A percentile compares a stretch with the other conserved stretches of the same genome.
Evolutionary conservation across 441 rosid species (phyloP).

Genomic region (Euphorbia schlechtendalii): DNA sequence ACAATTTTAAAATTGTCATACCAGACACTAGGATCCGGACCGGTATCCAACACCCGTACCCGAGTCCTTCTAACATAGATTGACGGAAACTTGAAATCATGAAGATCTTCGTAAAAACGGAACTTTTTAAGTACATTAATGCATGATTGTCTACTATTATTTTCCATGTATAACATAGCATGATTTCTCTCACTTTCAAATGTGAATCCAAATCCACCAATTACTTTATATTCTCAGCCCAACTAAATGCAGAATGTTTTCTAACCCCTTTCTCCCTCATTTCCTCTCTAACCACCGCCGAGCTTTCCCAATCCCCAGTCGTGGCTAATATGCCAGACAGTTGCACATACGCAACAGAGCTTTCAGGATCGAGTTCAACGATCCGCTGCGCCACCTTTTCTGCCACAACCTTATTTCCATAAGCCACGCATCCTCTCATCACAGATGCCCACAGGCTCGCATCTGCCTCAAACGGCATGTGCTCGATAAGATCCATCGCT

Average conservation of each 20-base stretch:
- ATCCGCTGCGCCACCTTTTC: constrained; percentile 54
- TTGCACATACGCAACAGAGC: constrained; percentile 34
- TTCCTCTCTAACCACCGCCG: constrained; percentile 43
- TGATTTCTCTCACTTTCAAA: constrained; percentile 4
- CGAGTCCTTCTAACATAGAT: no score
- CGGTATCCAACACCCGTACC: no score
- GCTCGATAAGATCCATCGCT: constrained; percentile 45
- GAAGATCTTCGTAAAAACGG: no score
- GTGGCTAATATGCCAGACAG: constrained; percentile 55
- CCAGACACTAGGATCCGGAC: no score
- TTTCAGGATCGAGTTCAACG: constrained; percentile 73
- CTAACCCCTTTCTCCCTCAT: constrained; percentile 48
- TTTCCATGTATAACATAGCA: no score
- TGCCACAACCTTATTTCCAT: constrained; percentile 56
- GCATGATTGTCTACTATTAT: no score
- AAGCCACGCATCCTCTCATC: constrained; percentile 63
- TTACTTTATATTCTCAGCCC: constrained; percentile 28
- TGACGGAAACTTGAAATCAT: no score
- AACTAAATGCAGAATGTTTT: constrained; percentile 61
- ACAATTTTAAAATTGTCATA: no score
- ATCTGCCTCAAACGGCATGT: constrained; percentile 59
- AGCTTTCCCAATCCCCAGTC: constrained; percentile 72
- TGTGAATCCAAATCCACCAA: constrained; percentile 4
- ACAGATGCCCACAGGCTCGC: constrained; percentile 64
- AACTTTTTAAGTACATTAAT: no score